Percentiles rank a stretch among this genome's conserved stretches.
Conservation (phyloP, 805 yeast species). For the Schwanniomyces yamadae region DNA sequence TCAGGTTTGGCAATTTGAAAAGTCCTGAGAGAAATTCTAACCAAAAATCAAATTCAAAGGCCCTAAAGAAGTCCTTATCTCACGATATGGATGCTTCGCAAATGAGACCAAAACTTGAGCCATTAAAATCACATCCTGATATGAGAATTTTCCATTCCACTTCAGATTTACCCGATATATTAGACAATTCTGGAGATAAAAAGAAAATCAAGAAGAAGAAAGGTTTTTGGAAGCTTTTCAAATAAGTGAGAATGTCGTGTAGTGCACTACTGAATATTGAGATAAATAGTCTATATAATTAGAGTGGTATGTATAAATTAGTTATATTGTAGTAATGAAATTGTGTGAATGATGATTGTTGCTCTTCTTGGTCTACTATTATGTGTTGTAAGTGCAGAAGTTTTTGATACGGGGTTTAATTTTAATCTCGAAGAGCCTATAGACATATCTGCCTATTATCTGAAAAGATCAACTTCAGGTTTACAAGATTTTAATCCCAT, state of each 20-base stretch:
- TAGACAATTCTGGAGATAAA: slow-evolving; percentile 4
- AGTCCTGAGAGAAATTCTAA: slow-evolving; percentile 15
- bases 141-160: slow-evolving; percentile 9
- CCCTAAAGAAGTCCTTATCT: slow-evolving; percentile 35
- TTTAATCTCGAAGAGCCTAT: slow-evolving; percentile 16
- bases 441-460: slow-evolving; percentile 4
- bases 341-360: slow-evolving; percentile 10
- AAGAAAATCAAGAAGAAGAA: slow-evolving; percentile 28
- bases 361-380: too few species aligned
- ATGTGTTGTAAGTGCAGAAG: slow-evolving; percentile 4
- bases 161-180: neutral
- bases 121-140: slow-evolving; percentile 41
- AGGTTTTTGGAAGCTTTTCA: slow-evolving; percentile 37
- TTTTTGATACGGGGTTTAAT: slow-evolving; percentile 11
- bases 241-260: slow-evolving; percentile 6
- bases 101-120: slow-evolving; percentile 29
- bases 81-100: slow-evolving; percentile 27
- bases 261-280: too few species aligned
- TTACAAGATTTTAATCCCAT: slow-evolving; percentile 40
- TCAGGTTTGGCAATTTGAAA: slow-evolving; percentile 30
- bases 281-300: too few species aligned
- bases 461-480: slow-evolving; percentile 18
- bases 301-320: too few species aligned
- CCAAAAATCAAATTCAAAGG: slow-evolving; percentile 14
- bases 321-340: too few species aligned